These are phyloP conservation scores for Hyaloscypha variabilis DNA, from an alignment of 495 filamentous ascomycete species.

Conservation along the genomic window DNA sequence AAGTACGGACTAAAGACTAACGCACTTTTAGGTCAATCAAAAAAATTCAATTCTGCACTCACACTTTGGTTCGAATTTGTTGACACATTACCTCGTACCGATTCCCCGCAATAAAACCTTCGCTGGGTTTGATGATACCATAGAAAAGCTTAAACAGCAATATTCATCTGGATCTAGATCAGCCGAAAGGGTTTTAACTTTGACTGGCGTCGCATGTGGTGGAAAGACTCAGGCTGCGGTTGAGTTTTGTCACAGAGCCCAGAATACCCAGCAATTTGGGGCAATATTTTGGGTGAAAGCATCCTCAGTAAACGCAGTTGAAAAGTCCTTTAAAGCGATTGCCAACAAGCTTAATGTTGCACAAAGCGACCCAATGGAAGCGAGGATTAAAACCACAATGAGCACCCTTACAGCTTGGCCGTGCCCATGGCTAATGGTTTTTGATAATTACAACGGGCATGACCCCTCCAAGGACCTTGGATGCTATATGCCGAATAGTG, in stretches of 20 bases:
- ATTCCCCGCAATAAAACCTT: background rate
- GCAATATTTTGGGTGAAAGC: slow-evolving; percentile 1
- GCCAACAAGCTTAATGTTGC: slow-evolving; percentile 1
- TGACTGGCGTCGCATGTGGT: background rate
- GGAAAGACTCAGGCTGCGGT: background rate
- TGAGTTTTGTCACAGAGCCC: background rate
- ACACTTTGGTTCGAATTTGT: background rate
- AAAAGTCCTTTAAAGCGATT: slow-evolving; percentile 5
- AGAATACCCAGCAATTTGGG: background rate
- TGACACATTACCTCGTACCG: background rate
- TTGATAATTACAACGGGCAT: slow-evolving; percentile 3
- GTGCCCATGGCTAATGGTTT: background rate
- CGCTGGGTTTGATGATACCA: background rate
- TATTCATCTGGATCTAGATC: background rate
- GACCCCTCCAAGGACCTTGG: background rate
- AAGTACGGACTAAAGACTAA: too few relatives aligned
- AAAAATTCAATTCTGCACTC: background rate
- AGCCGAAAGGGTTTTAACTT: background rate
- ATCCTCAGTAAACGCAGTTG: background rate
- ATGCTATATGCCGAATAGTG: background rate
- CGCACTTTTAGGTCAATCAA: background rate
- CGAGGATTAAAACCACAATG: background rate
- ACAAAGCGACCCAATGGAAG: background rate
- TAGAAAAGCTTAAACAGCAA: background rate
- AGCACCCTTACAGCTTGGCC: slow-evolving; percentile 5